Conservation (phyloP, 2,329 filamentous ascomycete species). For the Phaeosphaeria sp. region DNA sequence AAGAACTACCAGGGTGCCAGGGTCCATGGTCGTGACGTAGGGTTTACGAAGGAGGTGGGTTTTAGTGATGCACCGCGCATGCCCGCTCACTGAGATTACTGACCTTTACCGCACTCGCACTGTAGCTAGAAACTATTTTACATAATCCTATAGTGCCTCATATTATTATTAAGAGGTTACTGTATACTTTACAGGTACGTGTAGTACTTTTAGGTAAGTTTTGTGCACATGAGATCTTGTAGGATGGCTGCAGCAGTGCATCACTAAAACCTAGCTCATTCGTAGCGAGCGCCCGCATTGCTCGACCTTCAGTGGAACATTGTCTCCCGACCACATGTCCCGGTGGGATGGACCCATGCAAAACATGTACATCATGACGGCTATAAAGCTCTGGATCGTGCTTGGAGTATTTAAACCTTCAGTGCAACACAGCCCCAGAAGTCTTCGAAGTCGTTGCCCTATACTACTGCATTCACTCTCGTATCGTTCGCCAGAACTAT, state of each 20-base stretch:
- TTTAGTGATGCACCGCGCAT: no score
- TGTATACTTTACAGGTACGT: no score
- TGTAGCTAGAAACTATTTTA: no score
- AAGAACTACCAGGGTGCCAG: constrained; percentile 13
- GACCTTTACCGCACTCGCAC: no score
- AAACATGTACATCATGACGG: constrained; percentile 13
- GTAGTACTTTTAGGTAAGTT: no score
- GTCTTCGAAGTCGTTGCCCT: background rate
- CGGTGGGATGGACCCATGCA: constrained; percentile 11
- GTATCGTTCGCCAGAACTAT: no score
- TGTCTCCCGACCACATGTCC: constrained; percentile 3
- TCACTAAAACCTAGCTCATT: background rate
- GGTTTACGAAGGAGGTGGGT: no score
- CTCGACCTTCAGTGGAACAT: background rate
- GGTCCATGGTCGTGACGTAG: constrained; percentile 27
- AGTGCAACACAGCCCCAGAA: background rate
- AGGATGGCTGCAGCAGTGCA: background rate
- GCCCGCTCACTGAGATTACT: no score
- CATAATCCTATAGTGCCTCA: no score
- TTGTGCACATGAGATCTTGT: background rate
- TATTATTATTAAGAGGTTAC: no score
- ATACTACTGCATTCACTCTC: background rate
- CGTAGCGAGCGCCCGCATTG: constrained; percentile 8
- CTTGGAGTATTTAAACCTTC: background rate
- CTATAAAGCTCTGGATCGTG: constrained; percentile 3